phyloP scores from a whole-genome alignment of 169 alveolate genomes.

The Amoebophrya sp. region DNA sequence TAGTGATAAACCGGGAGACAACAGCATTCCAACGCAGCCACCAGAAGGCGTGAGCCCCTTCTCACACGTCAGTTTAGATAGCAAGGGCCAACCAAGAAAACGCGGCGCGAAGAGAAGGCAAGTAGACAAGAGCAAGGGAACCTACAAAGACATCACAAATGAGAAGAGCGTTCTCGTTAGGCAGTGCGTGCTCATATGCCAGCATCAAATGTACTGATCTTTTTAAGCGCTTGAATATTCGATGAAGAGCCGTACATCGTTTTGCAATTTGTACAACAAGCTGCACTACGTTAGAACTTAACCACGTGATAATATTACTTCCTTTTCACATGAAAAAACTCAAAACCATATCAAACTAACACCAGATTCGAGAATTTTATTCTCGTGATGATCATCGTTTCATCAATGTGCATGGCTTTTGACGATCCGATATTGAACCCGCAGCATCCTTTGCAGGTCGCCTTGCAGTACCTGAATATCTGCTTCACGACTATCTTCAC shows the following conservation, averaged over 20 bases:
- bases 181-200: neutral
- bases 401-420: conserved; percentile 29
- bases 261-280: too few species aligned
- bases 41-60: neutral
- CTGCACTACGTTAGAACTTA: too few species aligned
- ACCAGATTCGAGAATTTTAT: conserved; percentile 32
- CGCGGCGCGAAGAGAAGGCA: neutral
- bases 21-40: neutral
- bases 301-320: neutral
- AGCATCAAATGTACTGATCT: too few species aligned
- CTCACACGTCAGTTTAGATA: neutral
- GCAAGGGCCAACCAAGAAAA: neutral
- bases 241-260: too few species aligned
- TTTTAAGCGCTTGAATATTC: too few species aligned
- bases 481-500: neutral
- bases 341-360: neutral
- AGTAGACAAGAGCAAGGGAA: neutral
- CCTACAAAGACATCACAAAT: neutral
- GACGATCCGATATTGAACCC: conserved; percentile 32
- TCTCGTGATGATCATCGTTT: neutral
- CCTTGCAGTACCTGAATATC: neutral
- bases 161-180: neutral
- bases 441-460: neutral
- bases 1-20: neutral
- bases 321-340: neutral